Evolutionary conservation across 345 rosid species (phyloP), one percentile per base, ranked within the genome.

Genomic region (Kandelia obovata): DNA sequence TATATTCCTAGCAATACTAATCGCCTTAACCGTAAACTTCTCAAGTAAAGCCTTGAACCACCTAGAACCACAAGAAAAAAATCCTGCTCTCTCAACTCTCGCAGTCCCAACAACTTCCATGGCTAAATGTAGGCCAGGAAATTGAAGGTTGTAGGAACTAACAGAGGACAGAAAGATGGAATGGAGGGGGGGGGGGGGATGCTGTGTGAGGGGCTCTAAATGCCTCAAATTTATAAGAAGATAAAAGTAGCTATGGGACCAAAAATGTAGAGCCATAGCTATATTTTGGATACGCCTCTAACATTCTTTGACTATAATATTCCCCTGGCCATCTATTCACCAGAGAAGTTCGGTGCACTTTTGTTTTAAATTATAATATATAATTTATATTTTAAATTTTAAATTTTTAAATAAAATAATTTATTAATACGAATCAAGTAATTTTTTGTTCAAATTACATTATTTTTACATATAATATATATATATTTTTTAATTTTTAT

Each of bases 91-190:
- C 31, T 32, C 69, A 6, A 13, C 20, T 35, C 43, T 60, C 49
- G 52, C 30, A 56, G 72, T 49, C 34, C 62, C 79, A 17, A 59
- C 79, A 17, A 59, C 39, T 43, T 77, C 79, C 79, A 71, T 75
- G 13, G 66, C 71, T 68, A 30, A 71, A 26, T 9, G 21, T n/a
- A 19, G 47, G 28, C 34, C 20, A 32, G 59, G 34, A 35, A 28
- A 46, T 28, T 19, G 17, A 43, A 43, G 4, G 49, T 68, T 62
- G 63, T 65, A 53, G 39, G 63, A 47, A 61, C 58, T 16, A 17
- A 63, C 39, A 66, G 37, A 11, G 11, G 3, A 7, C 46, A 17
- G 17, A 26, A 16, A 61, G 27, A 53, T 16, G 5, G 35, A 46
- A 39, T 34, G 20, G 21, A 26, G 28, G 15, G 30, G 21, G 21